Evolutionary conservation across 2,329 filamentous ascomycete species (phyloP), one percentile per base, ranked within the genome.

Genomic region (Microcyclosporella mali): DNA sequence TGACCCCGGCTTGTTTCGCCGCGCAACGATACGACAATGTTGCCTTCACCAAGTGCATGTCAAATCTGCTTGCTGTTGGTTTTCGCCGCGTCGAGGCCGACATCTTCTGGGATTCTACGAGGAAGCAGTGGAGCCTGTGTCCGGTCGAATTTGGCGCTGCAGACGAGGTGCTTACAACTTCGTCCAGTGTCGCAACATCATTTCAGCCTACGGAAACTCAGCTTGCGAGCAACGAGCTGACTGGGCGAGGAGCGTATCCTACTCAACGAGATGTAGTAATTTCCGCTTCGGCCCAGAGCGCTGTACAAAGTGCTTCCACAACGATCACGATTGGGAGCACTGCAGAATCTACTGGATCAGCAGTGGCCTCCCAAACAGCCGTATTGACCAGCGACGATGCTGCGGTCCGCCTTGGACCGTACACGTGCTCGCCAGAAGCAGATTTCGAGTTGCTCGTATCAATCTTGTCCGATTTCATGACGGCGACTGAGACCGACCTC

Each of bases 81-180:
- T 82, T 79, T 53, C 69, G 72, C 30, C 70, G 75, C 33, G 69
- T 82, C 34, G 63, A 75, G 33, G 61, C 82, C 19, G 81, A 84
- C 58, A 53, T 82, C 10, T 84, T 80, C 55, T 84, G 81, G 81
- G 79, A 82, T 50, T 56, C 70, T 17, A 67, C 63, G 21, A 68
- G 71, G 19, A 62, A 62, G 25, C 57, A 68, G 31, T 84, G 80
- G 77, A 75, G 69, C 37, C 69, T 84, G 14, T 84, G 81, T 57
- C 81, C 81, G 0, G 75, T 75, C 2, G 60, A 72, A 34, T 66
- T 79, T 40, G 28, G 51, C 18, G 36, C n/a, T 7, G 21, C 38
- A 12, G 37, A 31, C 12, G 44, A 33, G 19, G 19, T 25, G 4
- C 27, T 52, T 6, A 50, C 51, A 9, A 46, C 49, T 31, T 51